A percentile compares a stretch with the other conserved stretches of the same genome.
phyloP scores from a whole-genome alignment of 2,329 filamentous ascomycete species.

The Alternaria brassicicola region DNA sequence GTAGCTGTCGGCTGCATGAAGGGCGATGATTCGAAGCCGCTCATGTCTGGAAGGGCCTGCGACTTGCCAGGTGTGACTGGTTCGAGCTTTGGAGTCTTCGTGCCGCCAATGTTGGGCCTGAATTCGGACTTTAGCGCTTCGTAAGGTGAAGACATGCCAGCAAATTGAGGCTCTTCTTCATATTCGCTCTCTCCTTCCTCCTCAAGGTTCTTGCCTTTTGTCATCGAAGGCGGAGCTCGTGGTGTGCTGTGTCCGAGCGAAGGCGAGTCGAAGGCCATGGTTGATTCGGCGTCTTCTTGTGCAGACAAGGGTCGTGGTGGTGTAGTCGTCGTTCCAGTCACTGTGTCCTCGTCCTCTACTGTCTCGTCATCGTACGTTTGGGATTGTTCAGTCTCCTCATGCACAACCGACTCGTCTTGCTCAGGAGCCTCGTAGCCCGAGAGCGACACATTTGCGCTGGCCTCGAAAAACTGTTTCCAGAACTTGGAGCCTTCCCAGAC shows the following conservation, averaged over 20 bases:
- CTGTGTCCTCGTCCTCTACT: slow-evolving; percentile 41
- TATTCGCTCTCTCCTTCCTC: slow-evolving; percentile 18
- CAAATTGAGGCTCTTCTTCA: slow-evolving; percentile 56
- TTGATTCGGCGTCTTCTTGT: slow-evolving; percentile 56
- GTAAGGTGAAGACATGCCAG: slow-evolving; percentile 76
- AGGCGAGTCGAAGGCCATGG: slow-evolving; percentile 70
- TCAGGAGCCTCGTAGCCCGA: slow-evolving; percentile 89
- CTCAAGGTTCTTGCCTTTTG: slow-evolving; percentile 18
- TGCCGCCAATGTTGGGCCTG: slow-evolving; percentile 65
- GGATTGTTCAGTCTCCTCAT: slow-evolving; percentile 49
- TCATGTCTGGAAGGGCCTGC: slow-evolving; percentile 50
- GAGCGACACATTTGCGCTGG: slow-evolving; percentile 94
- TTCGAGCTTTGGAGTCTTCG: slow-evolving; percentile 36
- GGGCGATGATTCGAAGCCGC: slow-evolving; percentile 57
- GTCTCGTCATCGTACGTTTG: slow-evolving; percentile 55
- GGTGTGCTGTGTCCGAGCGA: slow-evolving; percentile 67
- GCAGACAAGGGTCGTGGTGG: slow-evolving; percentile 44
- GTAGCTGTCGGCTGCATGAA: slow-evolving; percentile 53
- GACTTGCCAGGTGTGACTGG: slow-evolving; percentile 47
- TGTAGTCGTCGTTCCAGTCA: slow-evolving; percentile 54
- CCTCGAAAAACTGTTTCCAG: slow-evolving; percentile 99
- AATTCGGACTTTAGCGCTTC: slow-evolving; percentile 74
- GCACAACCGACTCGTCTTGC: slow-evolving; percentile 60
- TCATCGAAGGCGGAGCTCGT: slow-evolving; percentile 42
- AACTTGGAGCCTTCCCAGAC: slow-evolving; percentile 99